phyloP scores from a whole-genome alignment of 2,329 filamentous ascomycete species.

The Tothia fuscella region DNA sequence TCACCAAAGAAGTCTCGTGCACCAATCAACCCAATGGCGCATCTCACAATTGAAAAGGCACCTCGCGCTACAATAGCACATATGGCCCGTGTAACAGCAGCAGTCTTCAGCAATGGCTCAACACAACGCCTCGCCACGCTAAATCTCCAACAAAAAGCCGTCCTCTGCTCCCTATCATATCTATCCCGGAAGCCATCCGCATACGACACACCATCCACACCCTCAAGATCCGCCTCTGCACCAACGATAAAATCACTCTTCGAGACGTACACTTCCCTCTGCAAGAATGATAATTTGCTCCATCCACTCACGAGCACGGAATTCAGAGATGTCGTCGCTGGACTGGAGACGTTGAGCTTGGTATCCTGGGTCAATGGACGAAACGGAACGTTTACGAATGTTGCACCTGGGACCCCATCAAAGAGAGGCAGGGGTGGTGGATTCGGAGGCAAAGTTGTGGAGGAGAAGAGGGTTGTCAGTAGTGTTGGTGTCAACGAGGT shows the following conservation, averaged over 20 bases:
- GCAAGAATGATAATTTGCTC: constrained; percentile 75
- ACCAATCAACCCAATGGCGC: constrained; percentile 36
- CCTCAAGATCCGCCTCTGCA: constrained; percentile 30
- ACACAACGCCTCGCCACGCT: constrained; percentile 72
- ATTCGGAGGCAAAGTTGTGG: constrained; percentile 7
- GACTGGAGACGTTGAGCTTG: constrained; percentile 76
- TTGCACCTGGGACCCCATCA: constrained; percentile 8
- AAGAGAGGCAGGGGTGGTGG: constrained; percentile 3
- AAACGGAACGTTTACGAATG: constrained; percentile 19
- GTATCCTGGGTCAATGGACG: constrained; percentile 60
- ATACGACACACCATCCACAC: constrained; percentile 26
- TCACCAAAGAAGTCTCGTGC: constrained; percentile 24
- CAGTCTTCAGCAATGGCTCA: constrained; percentile 82
- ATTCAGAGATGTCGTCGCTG: constrained; percentile 84
- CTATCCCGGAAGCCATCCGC: constrained; percentile 54
- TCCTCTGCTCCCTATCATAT: constrained; percentile 75
- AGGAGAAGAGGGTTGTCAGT: constrained; percentile 21
- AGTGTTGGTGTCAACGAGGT: constrained; percentile 24
- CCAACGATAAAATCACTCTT: constrained; percentile 78
- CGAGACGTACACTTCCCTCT: constrained; percentile 70
- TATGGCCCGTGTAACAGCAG: constrained; percentile 79
- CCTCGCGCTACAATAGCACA: constrained; percentile 83
- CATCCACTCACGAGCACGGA: constrained; percentile 84
- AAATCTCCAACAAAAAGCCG: constrained; percentile 93
- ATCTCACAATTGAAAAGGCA: constrained; percentile 63